Evolutionary conservation across 768 basidiomycete genomes (phyloP), one percentile per base, ranked within the genome.

Genomic region (Lentinula guzmanii): DNA sequence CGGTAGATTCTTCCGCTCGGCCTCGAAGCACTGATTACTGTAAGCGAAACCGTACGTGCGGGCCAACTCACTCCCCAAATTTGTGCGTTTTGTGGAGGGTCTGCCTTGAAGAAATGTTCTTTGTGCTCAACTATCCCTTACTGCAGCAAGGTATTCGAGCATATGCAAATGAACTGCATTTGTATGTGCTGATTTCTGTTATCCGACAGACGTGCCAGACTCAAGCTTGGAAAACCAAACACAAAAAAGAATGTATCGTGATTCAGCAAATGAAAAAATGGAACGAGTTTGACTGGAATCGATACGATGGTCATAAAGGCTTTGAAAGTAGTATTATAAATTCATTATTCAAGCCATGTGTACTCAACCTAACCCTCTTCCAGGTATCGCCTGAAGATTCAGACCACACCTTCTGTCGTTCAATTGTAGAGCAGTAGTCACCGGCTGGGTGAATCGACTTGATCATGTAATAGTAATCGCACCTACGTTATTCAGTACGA

Each of bases 171-270:
- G 8, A 24, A 28, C 6, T 41, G n/a, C 16, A 9, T 11, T n/a
- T 3, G 4, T 31, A 13, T 6, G 39, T 11, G 3, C 6, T 56
- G 18, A 41, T n/a, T 3, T 13, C 24, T 15, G 18, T 35, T 63
- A n/a, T 5, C 11, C 24, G 50, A 13, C 46, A 70, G 69, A 62
- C 63, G 5, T 74, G 69, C 51, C 70, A 71, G 53, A 42, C 53
- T 15, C 34, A 43, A 18, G 67, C 67, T 52, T 72, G 69, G 69
- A 65, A 62, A 7, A 48, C 42, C 11, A 55, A 31, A 6, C 73
- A 72, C 53, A 71, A 70, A 60, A 46, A 45, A 5, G 69, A 71
- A 39, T 72, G 73, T 50, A 56, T 61, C 10, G 69, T 66, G 7
- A 57, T 62, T 13, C 58, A 65, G 21, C 68, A 70, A 24, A 64